These are phyloP conservation scores for Gaultheria prostrata DNA, from an alignment of 148 eudicot species.

Conservation along the genomic window DNA sequence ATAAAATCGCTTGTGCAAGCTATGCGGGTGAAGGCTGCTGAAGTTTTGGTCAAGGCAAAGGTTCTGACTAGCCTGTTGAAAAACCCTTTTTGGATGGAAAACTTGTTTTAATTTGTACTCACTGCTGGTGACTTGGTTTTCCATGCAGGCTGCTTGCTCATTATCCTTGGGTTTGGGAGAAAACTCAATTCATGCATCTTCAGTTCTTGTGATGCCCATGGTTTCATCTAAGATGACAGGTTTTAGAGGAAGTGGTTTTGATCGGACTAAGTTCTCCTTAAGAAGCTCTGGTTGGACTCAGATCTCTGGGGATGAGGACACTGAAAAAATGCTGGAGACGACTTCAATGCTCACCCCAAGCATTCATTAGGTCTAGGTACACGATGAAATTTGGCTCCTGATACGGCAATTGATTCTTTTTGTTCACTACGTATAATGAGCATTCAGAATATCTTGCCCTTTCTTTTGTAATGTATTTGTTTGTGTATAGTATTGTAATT, in stretches of 20 bases:
- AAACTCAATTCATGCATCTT: conserved; percentile 77
- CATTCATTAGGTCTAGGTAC: conserved; percentile 30
- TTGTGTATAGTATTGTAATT: conserved; percentile 8
- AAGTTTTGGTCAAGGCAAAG: conserved; percentile 70
- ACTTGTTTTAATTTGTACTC: background rate
- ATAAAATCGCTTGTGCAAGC: conserved; percentile 41
- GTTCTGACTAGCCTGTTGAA: conserved; percentile 28
- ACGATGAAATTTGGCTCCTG: background rate
- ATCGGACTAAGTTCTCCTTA: conserved; percentile 57
- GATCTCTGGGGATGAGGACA: conserved; percentile 57
- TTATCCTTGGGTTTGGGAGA: conserved; percentile 80
- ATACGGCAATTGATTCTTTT: background rate
- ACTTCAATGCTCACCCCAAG: conserved; percentile 36
- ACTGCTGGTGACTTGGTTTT: conserved; percentile 11
- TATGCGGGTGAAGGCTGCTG: conserved; percentile 48
- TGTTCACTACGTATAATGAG: background rate
- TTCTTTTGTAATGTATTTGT: background rate
- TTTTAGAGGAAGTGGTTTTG: conserved; percentile 61
- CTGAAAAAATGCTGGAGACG: conserved; percentile 47
- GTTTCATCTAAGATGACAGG: conserved; percentile 93
- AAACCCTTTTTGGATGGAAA: background rate
- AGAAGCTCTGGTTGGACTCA: conserved; percentile 65
- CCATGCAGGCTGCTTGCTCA: conserved; percentile 62
- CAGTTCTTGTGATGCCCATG: conserved; percentile 93
- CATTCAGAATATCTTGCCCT: background rate